Evolutionary conservation across 129 eudicot species (phyloP).

Genomic region (Calendula officinalis): DNA sequence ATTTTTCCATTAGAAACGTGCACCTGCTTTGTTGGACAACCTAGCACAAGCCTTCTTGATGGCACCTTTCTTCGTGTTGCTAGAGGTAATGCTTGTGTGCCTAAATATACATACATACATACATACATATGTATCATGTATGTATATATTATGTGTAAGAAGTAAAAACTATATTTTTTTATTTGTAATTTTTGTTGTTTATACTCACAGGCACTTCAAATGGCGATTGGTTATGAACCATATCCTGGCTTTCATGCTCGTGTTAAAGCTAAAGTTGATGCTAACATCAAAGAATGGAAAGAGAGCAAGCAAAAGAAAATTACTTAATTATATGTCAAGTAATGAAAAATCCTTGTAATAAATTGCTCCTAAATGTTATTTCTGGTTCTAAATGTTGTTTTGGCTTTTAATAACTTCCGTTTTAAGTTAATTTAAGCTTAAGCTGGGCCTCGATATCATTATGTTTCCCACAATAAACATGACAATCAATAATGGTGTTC

Average conservation of each 20-base stretch:
- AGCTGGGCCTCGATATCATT: conserved; percentile 30
- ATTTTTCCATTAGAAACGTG: conserved; percentile 57
- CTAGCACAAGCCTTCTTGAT: conserved; percentile 69
- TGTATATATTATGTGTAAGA: too few relatives aligned
- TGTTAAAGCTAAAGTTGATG: conserved; percentile 58
- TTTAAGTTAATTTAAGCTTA: conserved; percentile 16
- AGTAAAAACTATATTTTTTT: neutral
- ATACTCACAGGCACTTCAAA: conserved; percentile 54
- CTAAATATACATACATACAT: neutral
- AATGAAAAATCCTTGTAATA: conserved; percentile 6
- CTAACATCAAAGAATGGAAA: conserved; percentile 69
- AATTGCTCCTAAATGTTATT: too few relatives aligned
- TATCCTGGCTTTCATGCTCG: conserved; percentile 72
- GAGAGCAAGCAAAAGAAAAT: conserved; percentile 63
- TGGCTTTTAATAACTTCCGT: too few relatives aligned
- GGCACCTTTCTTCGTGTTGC: conserved; percentile 88
- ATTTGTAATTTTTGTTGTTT: neutral
- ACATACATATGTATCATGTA: neutral
- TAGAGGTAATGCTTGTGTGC: conserved; percentile 52
- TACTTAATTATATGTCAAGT: conserved; percentile 25
- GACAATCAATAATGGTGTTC: conserved; percentile 45
- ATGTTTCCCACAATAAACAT: conserved; percentile 37
- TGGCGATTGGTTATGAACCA: conserved; percentile 68
- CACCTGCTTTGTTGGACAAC: conserved; percentile 88
- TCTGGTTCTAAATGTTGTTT: too few relatives aligned